phyloP scores from a whole-genome alignment of 225 moss, liverwort and hornwort genomes.

The Thuidium tamariscinum region DNA sequence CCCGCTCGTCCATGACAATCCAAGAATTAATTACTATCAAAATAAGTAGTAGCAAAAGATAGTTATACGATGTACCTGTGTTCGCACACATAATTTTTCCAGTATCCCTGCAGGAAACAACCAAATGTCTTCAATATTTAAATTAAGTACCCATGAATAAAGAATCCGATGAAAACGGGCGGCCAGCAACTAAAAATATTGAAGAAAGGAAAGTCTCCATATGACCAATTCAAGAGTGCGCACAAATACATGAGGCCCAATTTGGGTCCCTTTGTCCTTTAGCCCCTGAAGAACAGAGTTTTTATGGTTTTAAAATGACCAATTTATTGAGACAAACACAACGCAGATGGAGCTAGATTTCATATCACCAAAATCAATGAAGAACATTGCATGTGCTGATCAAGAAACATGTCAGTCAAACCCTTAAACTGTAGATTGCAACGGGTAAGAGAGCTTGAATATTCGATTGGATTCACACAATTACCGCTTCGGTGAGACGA shows the following conservation, averaged over 20 bases:
- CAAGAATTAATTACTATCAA: not conserved
- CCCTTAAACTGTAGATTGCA: not conserved
- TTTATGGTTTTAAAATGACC: not conserved
- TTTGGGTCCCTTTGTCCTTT: not conserved
- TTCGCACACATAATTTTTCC: conserved; percentile 85
- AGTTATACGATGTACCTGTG: conserved; percentile 64
- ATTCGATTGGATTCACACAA: not conserved
- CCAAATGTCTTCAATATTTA: not conserved
- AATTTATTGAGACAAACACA: not conserved
- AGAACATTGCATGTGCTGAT: not conserved
- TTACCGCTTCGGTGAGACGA: not conserved
- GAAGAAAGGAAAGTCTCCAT: too few relatives aligned
- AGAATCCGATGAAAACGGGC: not conserved
- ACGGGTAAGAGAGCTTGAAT: not conserved
- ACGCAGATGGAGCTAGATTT: not conserved
- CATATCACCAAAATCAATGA: not conserved
- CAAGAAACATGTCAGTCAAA: not conserved
- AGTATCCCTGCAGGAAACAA: conserved; percentile 54
- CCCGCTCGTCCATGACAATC: not conserved
- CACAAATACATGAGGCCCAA: not conserved
- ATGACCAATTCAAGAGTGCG: not conserved
- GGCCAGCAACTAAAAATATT: too few relatives aligned
- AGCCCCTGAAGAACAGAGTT: not conserved
- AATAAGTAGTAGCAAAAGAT: not conserved
- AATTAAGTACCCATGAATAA: not conserved